Evolutionary conservation across 208 protist species (phyloP), one percentile per base, ranked within the genome.

Genomic region (Porcisia deanei): DNA sequence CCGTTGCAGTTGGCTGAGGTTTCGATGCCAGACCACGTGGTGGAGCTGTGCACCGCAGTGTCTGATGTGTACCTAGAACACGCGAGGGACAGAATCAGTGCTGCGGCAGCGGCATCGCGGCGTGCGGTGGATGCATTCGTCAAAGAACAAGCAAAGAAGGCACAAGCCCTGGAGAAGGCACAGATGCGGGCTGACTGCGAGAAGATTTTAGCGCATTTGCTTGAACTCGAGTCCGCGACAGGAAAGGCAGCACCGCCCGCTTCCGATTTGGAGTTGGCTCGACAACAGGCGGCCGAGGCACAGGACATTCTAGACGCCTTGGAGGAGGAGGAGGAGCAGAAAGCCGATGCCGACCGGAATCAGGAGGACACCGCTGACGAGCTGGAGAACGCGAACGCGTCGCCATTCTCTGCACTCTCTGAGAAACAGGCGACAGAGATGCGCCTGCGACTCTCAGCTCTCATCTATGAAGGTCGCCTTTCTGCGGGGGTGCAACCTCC

Each of bases 41-140:
- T 95, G 54, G 83, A 94, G 47, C 47, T 95, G 30, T 82, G 80
- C 45, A 87, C 82, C 59, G 53, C 68, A 9, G 84, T 88, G 39
- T 71, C 80, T 25, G 80, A 80, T 2, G 77, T 92, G 69, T 84
- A 92, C 39, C 25, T 37, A 9, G 86, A 87, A 39, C 79, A 82
- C 47, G 68, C 77, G 20, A 25, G 61, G 0, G 34, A 45, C 6
- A 58, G 47, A 9, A 65, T 55, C 20, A 39, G 20, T 1, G 68
- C 60, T 20, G 74, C 34, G 7, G 59, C 61, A 10, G 68, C 59
- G 57, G 81, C 73, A 18, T 73, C 70, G 12, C 49, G 49, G 16
- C 55, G 65, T 3, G 68, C 79, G 10, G 78, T 60, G 64, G 49
- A 76, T 22, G 41, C 67, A 5, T 72, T 71, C 22, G 34, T 74